phyloP scores from a whole-genome alignment of 345 rosid species.

The Cardiospermum halicacabum region DNA sequence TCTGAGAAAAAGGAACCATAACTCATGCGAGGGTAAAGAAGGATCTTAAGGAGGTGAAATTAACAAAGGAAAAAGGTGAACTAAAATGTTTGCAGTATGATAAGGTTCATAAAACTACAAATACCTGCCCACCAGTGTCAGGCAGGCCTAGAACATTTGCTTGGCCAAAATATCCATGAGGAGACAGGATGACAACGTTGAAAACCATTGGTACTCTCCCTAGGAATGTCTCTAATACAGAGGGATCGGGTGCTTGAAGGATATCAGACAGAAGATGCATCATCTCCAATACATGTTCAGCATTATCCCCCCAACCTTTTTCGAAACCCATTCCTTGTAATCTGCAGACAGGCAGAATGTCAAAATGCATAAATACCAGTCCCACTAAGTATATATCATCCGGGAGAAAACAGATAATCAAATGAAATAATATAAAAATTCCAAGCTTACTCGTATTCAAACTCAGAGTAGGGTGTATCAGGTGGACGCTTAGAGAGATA shows the following conservation, averaged over 20 bases:
- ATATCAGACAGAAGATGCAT: constrained; percentile 86
- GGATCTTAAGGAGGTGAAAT: background rate
- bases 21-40: background rate
- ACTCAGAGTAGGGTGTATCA: constrained; percentile 66
- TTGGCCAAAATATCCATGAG: constrained; percentile 97
- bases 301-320: constrained; percentile 99
- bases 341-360: constrained; percentile 31
- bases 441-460: constrained; percentile 54
- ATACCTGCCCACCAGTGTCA: constrained; percentile 98
- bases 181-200: constrained; percentile 90
- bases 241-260: constrained; percentile 97
- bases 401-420: background rate
- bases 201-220: constrained; percentile 95
- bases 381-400: background rate
- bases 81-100: background rate
- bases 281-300: constrained; percentile 64
- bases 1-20: background rate
- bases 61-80: background rate
- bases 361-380: background rate
- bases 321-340: constrained; percentile 96
- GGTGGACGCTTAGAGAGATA: constrained; percentile 64
- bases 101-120: background rate
- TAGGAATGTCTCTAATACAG: constrained; percentile 84
- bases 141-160: constrained; percentile 99
- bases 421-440: background rate